Percentiles rank a stretch among this genome's conserved stretches.
phyloP scores from a whole-genome alignment of 1,284 basidiomycete genomes.

The Ceratobasidium theobromae region DNA sequence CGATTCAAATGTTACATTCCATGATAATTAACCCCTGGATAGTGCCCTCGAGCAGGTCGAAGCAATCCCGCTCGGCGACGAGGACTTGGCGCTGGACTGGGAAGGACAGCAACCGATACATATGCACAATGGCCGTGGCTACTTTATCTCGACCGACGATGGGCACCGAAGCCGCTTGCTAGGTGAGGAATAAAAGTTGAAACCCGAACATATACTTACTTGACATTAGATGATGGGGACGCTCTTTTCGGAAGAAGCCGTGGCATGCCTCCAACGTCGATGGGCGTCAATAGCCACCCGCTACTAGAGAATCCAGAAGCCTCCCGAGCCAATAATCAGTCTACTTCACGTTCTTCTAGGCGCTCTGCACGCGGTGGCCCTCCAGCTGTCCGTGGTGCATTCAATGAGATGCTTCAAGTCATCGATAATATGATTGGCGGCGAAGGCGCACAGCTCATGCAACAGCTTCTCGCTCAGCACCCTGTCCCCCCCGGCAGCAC shows the following conservation, averaged over 20 bases:
- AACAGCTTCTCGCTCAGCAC: constrained; percentile 58
- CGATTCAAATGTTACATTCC: neutral
- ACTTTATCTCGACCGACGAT: constrained; percentile 28
- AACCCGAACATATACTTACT: neutral
- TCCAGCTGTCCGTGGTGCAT: constrained; percentile 47
- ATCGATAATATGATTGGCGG: constrained; percentile 83
- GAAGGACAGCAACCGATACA: constrained; percentile 16
- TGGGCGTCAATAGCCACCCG: constrained; percentile 77
- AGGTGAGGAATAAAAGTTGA: neutral
- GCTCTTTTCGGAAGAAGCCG: constrained; percentile 7
- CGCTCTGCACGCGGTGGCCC: constrained; percentile 57
- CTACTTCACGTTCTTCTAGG: constrained; percentile 54
- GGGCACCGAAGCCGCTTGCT: constrained; percentile 20
- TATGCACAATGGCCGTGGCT: constrained; percentile 24
- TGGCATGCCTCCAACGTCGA: constrained; percentile 46
- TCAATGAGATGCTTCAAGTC: constrained; percentile 69
- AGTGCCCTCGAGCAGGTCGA: constrained; percentile 26
- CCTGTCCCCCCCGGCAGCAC: constrained; percentile 54
- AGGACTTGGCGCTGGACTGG: constrained; percentile 21
- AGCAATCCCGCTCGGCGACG: constrained; percentile 4
- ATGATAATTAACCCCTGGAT: neutral
- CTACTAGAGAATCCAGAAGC: constrained; percentile 68
- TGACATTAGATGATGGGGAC: constrained; percentile 10
- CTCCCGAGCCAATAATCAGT: constrained; percentile 50
- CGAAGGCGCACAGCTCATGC: constrained; percentile 79